Conservation (phyloP, 495 filamentous ascomycete genomes). For the Aspergillus wentii region DNA sequence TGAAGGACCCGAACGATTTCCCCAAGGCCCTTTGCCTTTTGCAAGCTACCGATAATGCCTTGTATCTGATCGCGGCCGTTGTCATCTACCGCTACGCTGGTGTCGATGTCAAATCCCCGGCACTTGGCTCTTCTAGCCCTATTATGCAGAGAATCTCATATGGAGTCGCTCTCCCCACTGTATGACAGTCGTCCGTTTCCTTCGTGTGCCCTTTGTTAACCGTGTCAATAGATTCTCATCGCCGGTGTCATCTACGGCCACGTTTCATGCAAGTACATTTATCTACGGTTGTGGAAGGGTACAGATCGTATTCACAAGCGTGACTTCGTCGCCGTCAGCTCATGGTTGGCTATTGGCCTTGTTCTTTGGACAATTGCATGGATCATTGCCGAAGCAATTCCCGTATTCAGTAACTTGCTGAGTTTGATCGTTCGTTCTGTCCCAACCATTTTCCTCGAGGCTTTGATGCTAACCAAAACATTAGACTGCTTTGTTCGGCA, state of each 20-base stretch:
- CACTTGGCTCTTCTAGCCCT: slow-evolving; percentile 54
- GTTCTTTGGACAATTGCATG: slow-evolving; percentile 54
- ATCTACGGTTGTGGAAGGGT: slow-evolving; percentile 39
- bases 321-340: slow-evolving; percentile 18
- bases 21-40: slow-evolving; percentile 53
- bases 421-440: slow-evolving; percentile 20
- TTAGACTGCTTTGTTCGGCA: slow-evolving; percentile 12
- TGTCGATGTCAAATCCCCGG: slow-evolving; percentile 53
- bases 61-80: slow-evolving; percentile 41
- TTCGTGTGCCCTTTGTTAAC: slow-evolving; percentile 21
- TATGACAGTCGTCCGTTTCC: slow-evolving; percentile 9
- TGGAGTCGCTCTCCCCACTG: slow-evolving; percentile 64
- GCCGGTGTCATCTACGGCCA: slow-evolving; percentile 55
- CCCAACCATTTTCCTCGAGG: background rate
- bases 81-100: slow-evolving; percentile 62
- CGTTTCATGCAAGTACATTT: slow-evolving; percentile 49
- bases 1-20: slow-evolving; percentile 55
- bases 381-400: slow-evolving; percentile 61
- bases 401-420: slow-evolving; percentile 59
- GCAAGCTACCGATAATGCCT: slow-evolving; percentile 49
- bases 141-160: slow-evolving; percentile 58
- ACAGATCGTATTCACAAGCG: slow-evolving; percentile 1
- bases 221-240: slow-evolving; percentile 6
- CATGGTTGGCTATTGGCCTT: slow-evolving; percentile 50
- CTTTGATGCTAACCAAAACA: background rate